Evolutionary conservation across 192 early-diverging fungal genomes (phyloP).

Genomic region (Coemansia javaensis): DNA sequence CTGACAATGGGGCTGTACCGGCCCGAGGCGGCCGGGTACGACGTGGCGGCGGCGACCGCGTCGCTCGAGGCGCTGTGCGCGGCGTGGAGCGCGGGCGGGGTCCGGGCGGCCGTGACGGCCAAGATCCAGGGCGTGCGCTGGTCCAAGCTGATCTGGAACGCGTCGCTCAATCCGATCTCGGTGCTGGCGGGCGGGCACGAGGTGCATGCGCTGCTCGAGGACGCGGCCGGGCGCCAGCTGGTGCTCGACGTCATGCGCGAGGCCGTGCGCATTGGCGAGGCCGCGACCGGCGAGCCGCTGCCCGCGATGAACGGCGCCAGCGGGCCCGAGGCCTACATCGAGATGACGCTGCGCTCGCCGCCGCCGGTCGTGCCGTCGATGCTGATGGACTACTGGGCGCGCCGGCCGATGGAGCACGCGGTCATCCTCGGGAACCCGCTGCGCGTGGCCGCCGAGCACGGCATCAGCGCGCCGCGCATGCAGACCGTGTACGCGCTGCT

Average conservation of each 20-base stretch:
- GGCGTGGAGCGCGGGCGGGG: constrained; percentile 41
- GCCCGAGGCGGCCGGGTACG: constrained; percentile 9
- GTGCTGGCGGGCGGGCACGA: constrained; percentile 55
- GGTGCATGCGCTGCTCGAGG: constrained; percentile 53
- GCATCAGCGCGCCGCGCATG: constrained; percentile 44
- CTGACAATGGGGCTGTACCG: constrained; percentile 38
- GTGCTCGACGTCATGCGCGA: constrained; percentile 53
- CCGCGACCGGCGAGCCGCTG: constrained; percentile 34
- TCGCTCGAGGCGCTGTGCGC: constrained; percentile 32
- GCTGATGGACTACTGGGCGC: constrained; percentile 55
- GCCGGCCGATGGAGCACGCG: constrained; percentile 54
- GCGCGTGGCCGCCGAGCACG: constrained; percentile 30
- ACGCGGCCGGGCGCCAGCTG: constrained; percentile 43
- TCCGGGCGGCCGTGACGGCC: constrained; percentile 34
- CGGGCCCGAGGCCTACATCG: constrained; percentile 33
- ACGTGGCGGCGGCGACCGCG: constrained; percentile 14
- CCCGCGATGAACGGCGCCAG: constrained; percentile 12
- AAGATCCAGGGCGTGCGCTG: constrained; percentile 63
- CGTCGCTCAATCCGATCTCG: constrained; percentile 63
- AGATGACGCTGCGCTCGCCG: constrained; percentile 10
- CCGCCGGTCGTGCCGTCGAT: constrained; percentile 52
- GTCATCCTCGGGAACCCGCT: constrained; percentile 55
- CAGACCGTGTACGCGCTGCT: constrained; percentile 53
- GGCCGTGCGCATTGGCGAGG: constrained; percentile 53
- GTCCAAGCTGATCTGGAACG: constrained; percentile 74